Base-by-base conservation (phyloP, 75 land plant species). In the Pinus albicaulis region DNA sequence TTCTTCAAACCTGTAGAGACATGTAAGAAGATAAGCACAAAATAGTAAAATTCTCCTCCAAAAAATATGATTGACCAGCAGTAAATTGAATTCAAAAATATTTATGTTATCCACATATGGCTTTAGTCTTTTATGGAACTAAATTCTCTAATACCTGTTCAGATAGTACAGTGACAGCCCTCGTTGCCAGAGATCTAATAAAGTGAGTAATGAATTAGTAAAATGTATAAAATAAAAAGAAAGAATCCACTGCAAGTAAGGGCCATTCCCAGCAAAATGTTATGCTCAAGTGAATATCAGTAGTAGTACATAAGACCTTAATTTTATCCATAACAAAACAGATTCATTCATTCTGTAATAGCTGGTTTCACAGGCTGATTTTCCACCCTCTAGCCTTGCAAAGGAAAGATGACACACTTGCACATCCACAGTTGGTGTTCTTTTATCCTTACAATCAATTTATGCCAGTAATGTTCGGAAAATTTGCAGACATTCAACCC, bases 181-280 rank as follows among this genome's bases (percentile, higher is more conserved):
- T 70, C 98, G 85, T 74, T 95, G 98, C 98, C 98, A 95, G 60
- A 95, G 88, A 87, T 95, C 98, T 95, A 89, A 80, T 60, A 59
- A 25, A 70, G 56, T 15, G 31, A 55, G 64, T 58, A 73, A 68
- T 20, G 61, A 56, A 77, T 41, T 7, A 77, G 34, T 70, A 38
- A 53, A 25, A 76, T 65, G 7, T 44, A 48, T 41, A 76, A 76
- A 65, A 1, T 38, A n/a, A n/a, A 65, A n/a, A 14, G 22, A 3
- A n/a, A 68, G 7, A 68, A 19, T 68, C 48, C 20, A 19, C 26
- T 20, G 23, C 52, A 34, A 19, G 10, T 38, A 68, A 68, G n/a
- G 11, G 19, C 31, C 34, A 68, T 68, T 38, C 23, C 7, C 41
- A 68, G 12, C 41, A 68, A 44, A 38, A 10, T 38, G 44, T 36